Base-by-base conservation (phyloP, 2,329 filamentous ascomycete genomes). In the Arthrocladium fulminans region DNA sequence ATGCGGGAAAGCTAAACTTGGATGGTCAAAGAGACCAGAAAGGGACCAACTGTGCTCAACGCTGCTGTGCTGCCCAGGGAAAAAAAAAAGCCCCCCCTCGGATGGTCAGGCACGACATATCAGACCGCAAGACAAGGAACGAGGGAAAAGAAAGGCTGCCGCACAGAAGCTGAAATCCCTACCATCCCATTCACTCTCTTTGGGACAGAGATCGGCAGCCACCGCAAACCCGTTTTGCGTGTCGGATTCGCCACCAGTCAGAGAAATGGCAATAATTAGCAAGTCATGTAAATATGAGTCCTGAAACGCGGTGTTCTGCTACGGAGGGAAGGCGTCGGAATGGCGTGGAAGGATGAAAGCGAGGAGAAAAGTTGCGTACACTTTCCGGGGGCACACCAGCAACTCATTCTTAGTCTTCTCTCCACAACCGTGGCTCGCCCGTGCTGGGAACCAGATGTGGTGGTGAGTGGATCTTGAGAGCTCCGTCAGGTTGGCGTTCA, bases 1-100 rank as follows among this genome's bases (percentile, higher is more conserved):
- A 8, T 6, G 6, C 44, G 44, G 44, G 34, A 38, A 39, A 47
- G 44, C 44, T 47, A 47, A 45, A 47, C 44, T 39, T 34, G 29
- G 34, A 47, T 25, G 13, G 44, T 47, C 32, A 30, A 37, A 32
- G 29, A n/a, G n/a, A 34, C 24, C 6, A 13, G 3, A 30, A 45
- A 37, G 22, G 19, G 25, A 45, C 25, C 20, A 38, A 29, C 12
- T 15, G 29, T 22, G n/a, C 25, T 23, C 15, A 19, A 13, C 8
- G 22, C 27, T 44, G 25, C 41, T 44, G 41, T 44, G 24, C 27
- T 44, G 41, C 34, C 25, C n/a, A 30, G 17, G 4, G 8, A 15
- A 23, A 23, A n/a, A 13, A n/a, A n/a, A n/a, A n/a, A n/a, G n/a
- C n/a, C n/a, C 15, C 6, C 4, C 35, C 22, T 35, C 42, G 29